phyloP scores from a whole-genome alignment of 352 stramenopile species.

The Pythium periplocum region DNA sequence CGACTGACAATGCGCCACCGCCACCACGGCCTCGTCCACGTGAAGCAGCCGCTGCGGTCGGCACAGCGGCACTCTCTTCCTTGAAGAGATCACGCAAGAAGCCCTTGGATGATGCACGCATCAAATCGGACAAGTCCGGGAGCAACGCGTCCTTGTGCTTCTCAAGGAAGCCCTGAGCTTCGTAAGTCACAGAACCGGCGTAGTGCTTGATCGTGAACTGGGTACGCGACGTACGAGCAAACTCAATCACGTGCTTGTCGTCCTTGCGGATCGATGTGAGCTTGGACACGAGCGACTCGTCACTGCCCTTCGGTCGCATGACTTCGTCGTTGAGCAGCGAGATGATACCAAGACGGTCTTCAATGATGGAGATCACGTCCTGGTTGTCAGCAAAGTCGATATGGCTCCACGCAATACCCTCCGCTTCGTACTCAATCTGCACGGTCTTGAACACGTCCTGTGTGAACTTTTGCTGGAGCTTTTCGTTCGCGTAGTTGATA shows the following conservation, averaged over 20 bases:
- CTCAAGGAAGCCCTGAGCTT: slow-evolving; percentile 90
- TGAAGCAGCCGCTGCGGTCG: neutral
- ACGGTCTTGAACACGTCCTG: slow-evolving; percentile 89
- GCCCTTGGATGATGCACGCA: slow-evolving; percentile 57
- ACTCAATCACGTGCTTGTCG: slow-evolving; percentile 73
- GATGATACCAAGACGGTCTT: slow-evolving; percentile 85
- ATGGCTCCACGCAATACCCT: slow-evolving; percentile 92
- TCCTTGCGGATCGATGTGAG: slow-evolving; percentile 74
- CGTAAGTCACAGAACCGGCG: slow-evolving; percentile 90
- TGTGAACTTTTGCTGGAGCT: slow-evolving; percentile 91
- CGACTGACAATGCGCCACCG: slow-evolving; percentile 44
- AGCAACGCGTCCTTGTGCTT: slow-evolving; percentile 94
- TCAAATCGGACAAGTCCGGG: slow-evolving; percentile 88
- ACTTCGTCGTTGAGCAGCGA: slow-evolving; percentile 88
- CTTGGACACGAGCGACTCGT: slow-evolving; percentile 76
- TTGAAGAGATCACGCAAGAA: slow-evolving; percentile 55
- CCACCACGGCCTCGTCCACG: slow-evolving; percentile 23
- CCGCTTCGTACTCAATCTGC: slow-evolving; percentile 83
- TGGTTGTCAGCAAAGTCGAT: slow-evolving; percentile 91
- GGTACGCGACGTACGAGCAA: slow-evolving; percentile 64
- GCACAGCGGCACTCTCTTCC: slow-evolving; percentile 11
- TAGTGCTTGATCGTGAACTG: slow-evolving; percentile 95
- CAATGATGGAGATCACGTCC: slow-evolving; percentile 84
- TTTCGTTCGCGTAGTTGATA: slow-evolving; percentile 92
- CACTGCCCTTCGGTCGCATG: slow-evolving; percentile 84